Conservation (phyloP, 2,329 filamentous ascomycete genomes). For the Dothideomycetidae sp. region DNA sequence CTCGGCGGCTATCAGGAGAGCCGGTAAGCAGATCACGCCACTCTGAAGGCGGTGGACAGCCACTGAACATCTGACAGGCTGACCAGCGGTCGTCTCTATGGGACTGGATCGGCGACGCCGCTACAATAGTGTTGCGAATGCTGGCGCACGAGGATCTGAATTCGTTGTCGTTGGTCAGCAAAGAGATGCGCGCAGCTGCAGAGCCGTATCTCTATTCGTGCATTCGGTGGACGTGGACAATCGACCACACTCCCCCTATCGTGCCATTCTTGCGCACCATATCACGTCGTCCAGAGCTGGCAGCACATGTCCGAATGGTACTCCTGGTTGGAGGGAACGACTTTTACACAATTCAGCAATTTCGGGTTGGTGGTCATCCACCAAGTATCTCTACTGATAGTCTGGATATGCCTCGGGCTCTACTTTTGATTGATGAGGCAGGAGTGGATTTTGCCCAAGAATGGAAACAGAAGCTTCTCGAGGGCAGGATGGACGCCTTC, state of each 20-base stretch:
- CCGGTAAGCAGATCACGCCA: too few relatives aligned
- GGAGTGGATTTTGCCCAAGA: background rate
- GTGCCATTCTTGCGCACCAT: background rate
- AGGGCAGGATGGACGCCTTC: background rate
- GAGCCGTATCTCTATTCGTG: background rate
- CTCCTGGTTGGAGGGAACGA: background rate
- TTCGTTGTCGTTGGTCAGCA: background rate
- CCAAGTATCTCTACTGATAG: background rate
- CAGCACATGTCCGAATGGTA: background rate
- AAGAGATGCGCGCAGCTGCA: background rate
- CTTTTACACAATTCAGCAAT: background rate
- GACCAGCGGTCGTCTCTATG: too few relatives aligned
- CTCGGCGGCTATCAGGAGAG: too few relatives aligned
- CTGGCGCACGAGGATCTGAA: background rate
- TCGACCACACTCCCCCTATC: background rate
- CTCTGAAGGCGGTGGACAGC: too few relatives aligned
- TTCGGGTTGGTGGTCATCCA: background rate
- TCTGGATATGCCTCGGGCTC: background rate
- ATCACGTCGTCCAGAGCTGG: background rate
- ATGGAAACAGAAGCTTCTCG: background rate
- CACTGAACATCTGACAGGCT: too few relatives aligned
- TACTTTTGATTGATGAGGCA: background rate
- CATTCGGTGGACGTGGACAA: background rate
- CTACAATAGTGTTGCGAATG: background rate
- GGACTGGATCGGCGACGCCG: background rate